Percentiles rank a stretch among this genome's conserved stretches.
Evolutionary conservation across 495 filamentous ascomycete species (phyloP).

Genomic region (Copromyces sp.): DNA sequence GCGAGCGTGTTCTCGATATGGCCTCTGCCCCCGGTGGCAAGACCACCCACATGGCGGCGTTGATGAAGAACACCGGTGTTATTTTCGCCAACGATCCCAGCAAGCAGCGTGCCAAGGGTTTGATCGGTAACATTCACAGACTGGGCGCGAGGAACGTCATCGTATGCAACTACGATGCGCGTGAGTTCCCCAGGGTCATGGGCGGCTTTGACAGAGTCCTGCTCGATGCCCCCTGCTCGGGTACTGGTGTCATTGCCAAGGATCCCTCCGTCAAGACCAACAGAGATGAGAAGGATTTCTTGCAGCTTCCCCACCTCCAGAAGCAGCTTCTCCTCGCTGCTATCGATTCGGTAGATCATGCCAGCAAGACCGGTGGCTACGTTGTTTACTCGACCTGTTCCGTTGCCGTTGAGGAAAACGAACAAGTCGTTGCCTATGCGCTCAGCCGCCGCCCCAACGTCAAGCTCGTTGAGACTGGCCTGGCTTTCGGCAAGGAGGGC

Average conservation of each 20-base stretch:
- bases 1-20: slow-evolving; percentile 84
- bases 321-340: slow-evolving; percentile 87
- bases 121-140: slow-evolving; percentile 97
- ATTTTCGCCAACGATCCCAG: slow-evolving; percentile 96
- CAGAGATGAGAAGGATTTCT: slow-evolving; percentile 90
- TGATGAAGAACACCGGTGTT: slow-evolving; percentile 97
- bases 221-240: slow-evolving; percentile 37
- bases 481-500: slow-evolving; percentile 86
- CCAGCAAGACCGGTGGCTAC: slow-evolving; percentile 74
- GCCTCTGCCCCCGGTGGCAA: slow-evolving; percentile 96
- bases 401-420: slow-evolving; percentile 33
- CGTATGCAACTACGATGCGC: slow-evolving; percentile 88
- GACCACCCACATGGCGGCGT: slow-evolving; percentile 87
- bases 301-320: slow-evolving; percentile 82
- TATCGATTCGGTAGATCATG: slow-evolving; percentile 75
- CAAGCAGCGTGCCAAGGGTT: slow-evolving; percentile 84
- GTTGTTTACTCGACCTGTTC: slow-evolving; percentile 85
- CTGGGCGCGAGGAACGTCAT: slow-evolving; percentile 87
- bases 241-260: slow-evolving; percentile 79
- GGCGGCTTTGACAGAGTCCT: slow-evolving; percentile 72
- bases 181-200: slow-evolving; percentile 85
- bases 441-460: slow-evolving; percentile 87
- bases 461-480: slow-evolving; percentile 81
- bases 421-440: slow-evolving; percentile 86
- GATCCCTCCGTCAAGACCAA: slow-evolving; percentile 94